Evolutionary conservation across 2,329 filamentous ascomycete genomes (phyloP).

Genomic region (Dothidotthia symphoricarpi): DNA sequence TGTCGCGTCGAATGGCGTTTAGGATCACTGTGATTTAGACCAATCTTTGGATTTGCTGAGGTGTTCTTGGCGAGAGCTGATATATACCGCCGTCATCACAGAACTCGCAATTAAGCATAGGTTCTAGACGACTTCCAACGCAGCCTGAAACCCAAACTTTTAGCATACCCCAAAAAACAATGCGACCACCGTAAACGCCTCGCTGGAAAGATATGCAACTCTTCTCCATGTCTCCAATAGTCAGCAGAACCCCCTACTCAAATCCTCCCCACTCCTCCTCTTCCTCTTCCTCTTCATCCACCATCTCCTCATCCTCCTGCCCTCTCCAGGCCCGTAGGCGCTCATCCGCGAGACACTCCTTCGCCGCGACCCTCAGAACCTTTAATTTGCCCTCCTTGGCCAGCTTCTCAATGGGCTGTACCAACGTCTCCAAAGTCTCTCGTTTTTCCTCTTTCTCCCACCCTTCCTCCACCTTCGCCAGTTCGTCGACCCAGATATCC

Average conservation of each 20-base stretch:
- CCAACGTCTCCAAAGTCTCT: constrained; percentile 49
- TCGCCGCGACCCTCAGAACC: constrained; percentile 66
- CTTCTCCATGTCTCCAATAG: not conserved
- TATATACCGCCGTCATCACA: too few species aligned
- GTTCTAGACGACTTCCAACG: too few species aligned
- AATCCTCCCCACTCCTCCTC: constrained; percentile 69
- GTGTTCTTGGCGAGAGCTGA: too few species aligned
- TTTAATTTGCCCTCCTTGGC: constrained; percentile 63
- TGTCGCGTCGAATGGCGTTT: too few species aligned
- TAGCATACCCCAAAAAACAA: too few species aligned
- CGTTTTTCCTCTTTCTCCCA: constrained; percentile 36
- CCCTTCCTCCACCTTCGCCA: constrained; percentile 64
- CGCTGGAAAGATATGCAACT: constrained; percentile 22
- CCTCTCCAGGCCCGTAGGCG: constrained; percentile 64
- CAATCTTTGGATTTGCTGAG: too few species aligned
- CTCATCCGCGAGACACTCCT: constrained; percentile 70
- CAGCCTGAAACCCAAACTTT: too few species aligned
- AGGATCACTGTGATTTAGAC: too few species aligned
- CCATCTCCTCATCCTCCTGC: constrained; percentile 39
- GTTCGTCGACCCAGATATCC: constrained; percentile 89
- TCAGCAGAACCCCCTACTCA: constrained; percentile 54
- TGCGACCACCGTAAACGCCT: constrained; percentile 21
- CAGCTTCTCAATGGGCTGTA: constrained; percentile 58
- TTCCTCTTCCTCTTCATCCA: constrained; percentile 45
- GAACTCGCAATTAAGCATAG: too few species aligned